Evolutionary conservation across 179 eudicot species (phyloP).

Genomic region (Dionaea muscipula): DNA sequence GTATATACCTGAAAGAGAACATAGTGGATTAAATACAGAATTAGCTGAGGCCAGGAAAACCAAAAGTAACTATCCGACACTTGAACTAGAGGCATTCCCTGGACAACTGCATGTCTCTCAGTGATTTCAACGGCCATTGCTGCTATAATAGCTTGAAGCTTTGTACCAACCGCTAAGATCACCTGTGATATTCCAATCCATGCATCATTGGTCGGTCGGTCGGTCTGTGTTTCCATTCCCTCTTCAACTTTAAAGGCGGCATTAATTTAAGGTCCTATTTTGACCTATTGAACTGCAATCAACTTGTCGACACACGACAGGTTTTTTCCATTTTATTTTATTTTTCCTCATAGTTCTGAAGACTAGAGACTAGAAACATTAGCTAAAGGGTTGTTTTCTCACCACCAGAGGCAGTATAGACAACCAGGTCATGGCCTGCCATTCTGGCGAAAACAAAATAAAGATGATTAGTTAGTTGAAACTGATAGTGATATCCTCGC

Average conservation of each 20-base stretch:
- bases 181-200: no score
- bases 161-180: slow-evolving; percentile 64
- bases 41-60: slow-evolving; percentile 54
- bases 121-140: slow-evolving; percentile 73
- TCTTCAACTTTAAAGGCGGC: no score
- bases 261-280: no score
- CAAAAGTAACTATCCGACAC: slow-evolving; percentile 68
- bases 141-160: slow-evolving; percentile 74
- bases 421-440: slow-evolving; percentile 41
- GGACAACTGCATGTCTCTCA: slow-evolving; percentile 74
- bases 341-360: no score
- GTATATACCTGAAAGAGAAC: slow-evolving; percentile 55
- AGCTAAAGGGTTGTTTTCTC: slow-evolving; percentile 19
- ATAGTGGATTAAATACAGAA: slow-evolving; percentile 57
- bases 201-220: no score
- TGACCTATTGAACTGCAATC: no score
- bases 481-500: no score
- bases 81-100: slow-evolving; percentile 82
- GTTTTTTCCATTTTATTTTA: no score
- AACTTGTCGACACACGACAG: no score
- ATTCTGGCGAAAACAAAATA: slow-evolving; percentile 27
- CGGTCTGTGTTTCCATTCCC: no score
- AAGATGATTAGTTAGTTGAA: neutral
- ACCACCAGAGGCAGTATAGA: slow-evolving; percentile 61
- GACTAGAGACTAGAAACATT: no score